These are phyloP conservation scores for Blastomyces silverae DNA, from an alignment of 2,329 filamentous ascomycete species.

Conservation along the genomic window DNA sequence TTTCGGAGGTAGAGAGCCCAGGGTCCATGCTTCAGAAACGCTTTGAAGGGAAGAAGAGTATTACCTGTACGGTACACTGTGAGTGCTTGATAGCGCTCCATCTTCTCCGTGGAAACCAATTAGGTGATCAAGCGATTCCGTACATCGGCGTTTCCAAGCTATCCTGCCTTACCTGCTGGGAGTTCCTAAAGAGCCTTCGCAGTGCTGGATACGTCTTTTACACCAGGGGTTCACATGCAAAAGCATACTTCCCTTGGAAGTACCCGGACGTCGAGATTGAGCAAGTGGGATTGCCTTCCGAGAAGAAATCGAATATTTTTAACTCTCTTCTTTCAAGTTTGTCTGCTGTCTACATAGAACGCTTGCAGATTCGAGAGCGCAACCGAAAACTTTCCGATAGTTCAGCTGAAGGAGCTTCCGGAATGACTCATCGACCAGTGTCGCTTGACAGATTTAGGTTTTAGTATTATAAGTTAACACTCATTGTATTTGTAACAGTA, in stretches of 20 bases:
- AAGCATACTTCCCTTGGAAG: background rate
- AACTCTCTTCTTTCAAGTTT: background rate
- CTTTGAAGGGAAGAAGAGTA: background rate
- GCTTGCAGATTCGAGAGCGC: background rate
- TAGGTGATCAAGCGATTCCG: background rate
- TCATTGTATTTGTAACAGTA: too few species aligned
- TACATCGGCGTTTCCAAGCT: slow-evolving; percentile 9
- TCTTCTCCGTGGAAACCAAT: background rate
- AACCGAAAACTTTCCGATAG: too few species aligned
- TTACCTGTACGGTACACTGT: background rate
- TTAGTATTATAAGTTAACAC: too few species aligned
- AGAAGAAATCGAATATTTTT: background rate
- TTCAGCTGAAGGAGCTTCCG: too few species aligned
- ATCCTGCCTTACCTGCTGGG: slow-evolving; percentile 5
- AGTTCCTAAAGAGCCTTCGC: slow-evolving; percentile 3
- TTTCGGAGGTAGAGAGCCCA: background rate
- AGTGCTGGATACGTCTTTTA: background rate
- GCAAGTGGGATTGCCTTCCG: background rate
- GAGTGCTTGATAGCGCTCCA: slow-evolving; percentile 4
- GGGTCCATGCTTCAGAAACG: background rate
- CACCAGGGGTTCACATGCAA: background rate
- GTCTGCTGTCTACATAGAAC: background rate
- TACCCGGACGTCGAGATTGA: background rate
- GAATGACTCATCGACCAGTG: too few species aligned
- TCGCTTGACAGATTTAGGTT: too few species aligned